These are phyloP conservation scores for Gonium pectorale DNA, from an alignment of 139 green algal genomes.

Conservation along the genomic window DNA sequence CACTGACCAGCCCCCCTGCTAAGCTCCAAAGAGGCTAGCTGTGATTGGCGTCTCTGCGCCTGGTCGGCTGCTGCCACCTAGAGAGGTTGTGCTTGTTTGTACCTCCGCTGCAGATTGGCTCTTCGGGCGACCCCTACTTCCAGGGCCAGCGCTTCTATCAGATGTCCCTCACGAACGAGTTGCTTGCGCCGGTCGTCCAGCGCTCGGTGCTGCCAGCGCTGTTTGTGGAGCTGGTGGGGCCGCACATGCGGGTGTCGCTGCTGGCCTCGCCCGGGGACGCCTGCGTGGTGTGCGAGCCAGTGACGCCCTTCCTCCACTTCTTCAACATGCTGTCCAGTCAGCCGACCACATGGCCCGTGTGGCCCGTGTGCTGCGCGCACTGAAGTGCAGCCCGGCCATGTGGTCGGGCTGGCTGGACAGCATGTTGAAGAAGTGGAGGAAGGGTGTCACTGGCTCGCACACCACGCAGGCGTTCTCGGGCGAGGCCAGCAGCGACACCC, in stretches of 20 bases:
- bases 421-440: slow-evolving; percentile 19
- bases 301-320: slow-evolving; percentile 9
- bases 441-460: slow-evolving; percentile 6
- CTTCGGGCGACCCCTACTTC: neutral
- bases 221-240: slow-evolving; percentile 14
- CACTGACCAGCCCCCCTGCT: too few species aligned
- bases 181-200: neutral
- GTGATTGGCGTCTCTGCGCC: too few species aligned
- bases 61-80: too few species aligned
- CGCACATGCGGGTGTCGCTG: neutral
- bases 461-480: neutral
- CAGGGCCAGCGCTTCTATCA: slow-evolving; percentile 20
- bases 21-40: too few species aligned
- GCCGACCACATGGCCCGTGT: neutral
- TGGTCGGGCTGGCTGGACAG: neutral
- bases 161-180: neutral
- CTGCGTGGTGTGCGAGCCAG: neutral
- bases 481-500: slow-evolving; percentile 5
- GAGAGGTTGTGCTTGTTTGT: neutral
- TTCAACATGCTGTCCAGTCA: slow-evolving; percentile 10
- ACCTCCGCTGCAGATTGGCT: slow-evolving; percentile 3
- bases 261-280: neutral
- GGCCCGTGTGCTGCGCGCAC: neutral
- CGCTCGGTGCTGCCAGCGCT: neutral
- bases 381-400: neutral